These are phyloP conservation scores for Dorcoceras hygrometricum DNA, from an alignment of 257 asterid species.

Conservation along the genomic window DNA sequence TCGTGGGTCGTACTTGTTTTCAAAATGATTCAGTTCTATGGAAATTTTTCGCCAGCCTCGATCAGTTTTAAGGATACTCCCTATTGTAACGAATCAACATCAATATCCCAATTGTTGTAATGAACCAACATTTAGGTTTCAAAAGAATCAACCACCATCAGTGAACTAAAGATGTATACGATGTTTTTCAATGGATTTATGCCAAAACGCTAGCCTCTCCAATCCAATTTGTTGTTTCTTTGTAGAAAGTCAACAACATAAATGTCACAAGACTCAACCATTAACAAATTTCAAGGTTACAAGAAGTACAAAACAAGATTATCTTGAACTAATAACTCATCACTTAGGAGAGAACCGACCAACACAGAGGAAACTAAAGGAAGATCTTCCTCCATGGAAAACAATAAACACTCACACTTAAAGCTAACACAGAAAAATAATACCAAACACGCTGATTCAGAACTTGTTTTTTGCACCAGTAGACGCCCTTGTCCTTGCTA, in stretches of 20 bases:
- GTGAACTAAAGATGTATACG: no score
- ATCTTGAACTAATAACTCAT: not conserved
- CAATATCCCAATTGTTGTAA: not conserved
- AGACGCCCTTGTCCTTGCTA: slow-evolving; percentile 40
- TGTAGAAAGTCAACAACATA: not conserved
- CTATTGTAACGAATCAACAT: no score
- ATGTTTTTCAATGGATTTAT: not conserved
- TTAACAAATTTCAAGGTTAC: not conserved
- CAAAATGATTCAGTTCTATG: not conserved
- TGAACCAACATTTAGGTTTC: not conserved
- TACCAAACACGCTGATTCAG: slow-evolving; percentile 22
- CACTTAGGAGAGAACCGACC: slow-evolving; percentile 16
- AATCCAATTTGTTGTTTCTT: no score
- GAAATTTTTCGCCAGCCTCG: no score
- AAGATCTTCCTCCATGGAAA: slow-evolving; percentile 1
- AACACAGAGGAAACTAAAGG: no score
- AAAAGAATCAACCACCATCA: not conserved
- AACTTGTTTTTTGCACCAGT: slow-evolving; percentile 62
- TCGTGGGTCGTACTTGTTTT: not conserved
- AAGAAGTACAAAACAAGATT: slow-evolving; percentile 9
- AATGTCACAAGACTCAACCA: not conserved
- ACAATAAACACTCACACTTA: slow-evolving; percentile 14
- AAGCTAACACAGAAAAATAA: not conserved
- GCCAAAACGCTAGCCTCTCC: not conserved
- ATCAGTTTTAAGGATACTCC: no score